Evolutionary conservation across 352 stramenopile species (phyloP).

Genomic region (Phytophthora europaea): DNA sequence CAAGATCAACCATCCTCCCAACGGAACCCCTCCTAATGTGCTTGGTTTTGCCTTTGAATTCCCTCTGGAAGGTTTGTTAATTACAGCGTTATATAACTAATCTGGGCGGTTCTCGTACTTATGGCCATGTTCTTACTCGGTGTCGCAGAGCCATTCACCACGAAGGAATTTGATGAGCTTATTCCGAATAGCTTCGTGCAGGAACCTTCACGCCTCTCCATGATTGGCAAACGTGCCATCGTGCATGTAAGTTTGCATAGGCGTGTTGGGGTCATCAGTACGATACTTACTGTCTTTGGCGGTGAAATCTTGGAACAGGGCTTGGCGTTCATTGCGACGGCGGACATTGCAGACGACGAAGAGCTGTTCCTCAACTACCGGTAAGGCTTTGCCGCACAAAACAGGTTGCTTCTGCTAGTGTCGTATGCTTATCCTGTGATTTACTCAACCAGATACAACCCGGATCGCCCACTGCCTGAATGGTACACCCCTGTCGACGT

Average conservation of each 20-base stretch:
- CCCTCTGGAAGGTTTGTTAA: slow-evolving; percentile 62
- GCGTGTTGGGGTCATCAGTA: not conserved
- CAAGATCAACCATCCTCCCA: slow-evolving; percentile 90
- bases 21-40: slow-evolving; percentile 75
- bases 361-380: slow-evolving; percentile 91
- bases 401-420: not conserved
- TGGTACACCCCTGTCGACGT: slow-evolving; percentile 89
- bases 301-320: slow-evolving; percentile 41
- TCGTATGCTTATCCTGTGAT: slow-evolving; percentile 3
- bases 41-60: slow-evolving; percentile 89
- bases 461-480: slow-evolving; percentile 68
- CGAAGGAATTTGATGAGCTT: slow-evolving; percentile 62
- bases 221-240: slow-evolving; percentile 87
- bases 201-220: slow-evolving; percentile 79
- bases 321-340: slow-evolving; percentile 78
- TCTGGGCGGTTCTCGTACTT: not conserved
- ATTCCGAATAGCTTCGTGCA: slow-evolving; percentile 89
- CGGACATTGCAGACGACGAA: slow-evolving; percentile 82
- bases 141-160: slow-evolving; percentile 71
- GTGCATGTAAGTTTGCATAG: slow-evolving; percentile 69
- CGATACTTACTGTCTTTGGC: not conserved
- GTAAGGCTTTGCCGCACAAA: slow-evolving; percentile 22
- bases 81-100: not conserved
- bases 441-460: slow-evolving; percentile 75
- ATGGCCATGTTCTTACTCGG: not conserved